Evolutionary conservation across 2,329 filamentous ascomycete genomes (phyloP).

Genomic region (Trichoderma endophyticum): DNA sequence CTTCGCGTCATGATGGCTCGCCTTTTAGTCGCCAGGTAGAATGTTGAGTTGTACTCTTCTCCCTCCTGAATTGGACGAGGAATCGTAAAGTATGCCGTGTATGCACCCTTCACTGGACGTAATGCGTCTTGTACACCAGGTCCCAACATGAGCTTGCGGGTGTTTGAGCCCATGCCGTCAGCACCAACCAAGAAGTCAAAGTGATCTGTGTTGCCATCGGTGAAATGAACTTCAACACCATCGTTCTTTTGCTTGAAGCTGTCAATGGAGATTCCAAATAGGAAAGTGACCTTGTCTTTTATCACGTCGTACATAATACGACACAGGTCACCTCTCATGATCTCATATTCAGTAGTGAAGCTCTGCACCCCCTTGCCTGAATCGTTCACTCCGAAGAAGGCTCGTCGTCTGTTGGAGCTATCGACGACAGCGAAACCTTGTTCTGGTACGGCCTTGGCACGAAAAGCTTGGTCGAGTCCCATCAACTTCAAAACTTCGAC

Average conservation of each 20-base stretch:
- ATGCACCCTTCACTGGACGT: constrained; percentile 22
- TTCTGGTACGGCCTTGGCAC: constrained; percentile 41
- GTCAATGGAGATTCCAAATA: constrained; percentile 31
- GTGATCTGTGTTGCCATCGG: constrained; percentile 19
- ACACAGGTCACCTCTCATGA: constrained; percentile 52
- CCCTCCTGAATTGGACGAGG: constrained; percentile 22
- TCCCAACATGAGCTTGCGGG: constrained; percentile 17
- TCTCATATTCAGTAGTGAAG: constrained; percentile 51
- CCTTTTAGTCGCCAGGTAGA: constrained; percentile 35
- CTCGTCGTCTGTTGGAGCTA: constrained; percentile 35
- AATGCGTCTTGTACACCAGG: constrained; percentile 7
- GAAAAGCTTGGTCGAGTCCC: constrained; percentile 36
- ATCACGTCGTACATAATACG: constrained; percentile 39
- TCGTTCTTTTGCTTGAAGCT: constrained; percentile 25
- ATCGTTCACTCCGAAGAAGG: constrained; percentile 30
- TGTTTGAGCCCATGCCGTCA: constrained; percentile 22
- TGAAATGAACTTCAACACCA: constrained; percentile 18
- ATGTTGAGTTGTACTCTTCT: constrained; percentile 21
- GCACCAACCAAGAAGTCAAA: constrained; percentile 23
- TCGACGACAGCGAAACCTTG: constrained; percentile 48
- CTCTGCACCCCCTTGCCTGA: constrained; percentile 18
- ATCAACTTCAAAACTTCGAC: constrained; percentile 39
- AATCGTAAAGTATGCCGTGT: constrained; percentile 39
- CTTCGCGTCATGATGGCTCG: constrained; percentile 35
- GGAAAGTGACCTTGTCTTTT: constrained; percentile 27